Conservation (phyloP, 371 early-diverging fungal species). For the Mortierella sp. region DNA sequence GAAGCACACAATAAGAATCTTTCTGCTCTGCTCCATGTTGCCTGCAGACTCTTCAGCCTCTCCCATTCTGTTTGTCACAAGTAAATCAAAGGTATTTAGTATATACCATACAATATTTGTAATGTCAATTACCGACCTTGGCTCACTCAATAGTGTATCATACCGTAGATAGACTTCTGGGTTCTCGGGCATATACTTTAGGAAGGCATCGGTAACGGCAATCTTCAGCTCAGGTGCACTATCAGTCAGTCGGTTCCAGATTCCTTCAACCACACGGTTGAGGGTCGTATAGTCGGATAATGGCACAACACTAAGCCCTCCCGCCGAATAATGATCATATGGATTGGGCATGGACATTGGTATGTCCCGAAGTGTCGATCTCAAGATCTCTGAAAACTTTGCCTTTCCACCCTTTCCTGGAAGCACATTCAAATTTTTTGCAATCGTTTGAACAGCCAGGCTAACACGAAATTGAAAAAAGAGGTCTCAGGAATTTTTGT, state of each 20-base stretch:
- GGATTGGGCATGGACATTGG: constrained; percentile 20
- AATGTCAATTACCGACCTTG: too few relatives aligned
- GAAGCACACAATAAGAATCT: constrained; percentile 19
- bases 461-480: too few relatives aligned
- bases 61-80: constrained; percentile 15
- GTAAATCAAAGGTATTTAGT: neutral
- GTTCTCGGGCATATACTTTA: constrained; percentile 23
- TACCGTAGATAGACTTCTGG: constrained; percentile 37
- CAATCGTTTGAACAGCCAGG: too few relatives aligned
- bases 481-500: too few relatives aligned
- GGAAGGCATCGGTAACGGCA: constrained; percentile 18
- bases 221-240: constrained; percentile 15
- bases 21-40: constrained; percentile 21
- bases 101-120: neutral
- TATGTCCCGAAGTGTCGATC: constrained; percentile 6
- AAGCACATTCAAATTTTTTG: too few relatives aligned
- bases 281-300: constrained; percentile 18
- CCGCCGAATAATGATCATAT: constrained; percentile 16
- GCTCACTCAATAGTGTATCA: neutral
- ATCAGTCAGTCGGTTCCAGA: constrained; percentile 13
- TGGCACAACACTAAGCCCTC: constrained; percentile 7
- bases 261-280: constrained; percentile 24
- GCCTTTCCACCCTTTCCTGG: too few relatives aligned
- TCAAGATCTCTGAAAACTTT: too few relatives aligned
- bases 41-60: constrained; percentile 30